phyloP scores from a whole-genome alignment of 805 yeast species.

The Yamadazyma scolyti region DNA sequence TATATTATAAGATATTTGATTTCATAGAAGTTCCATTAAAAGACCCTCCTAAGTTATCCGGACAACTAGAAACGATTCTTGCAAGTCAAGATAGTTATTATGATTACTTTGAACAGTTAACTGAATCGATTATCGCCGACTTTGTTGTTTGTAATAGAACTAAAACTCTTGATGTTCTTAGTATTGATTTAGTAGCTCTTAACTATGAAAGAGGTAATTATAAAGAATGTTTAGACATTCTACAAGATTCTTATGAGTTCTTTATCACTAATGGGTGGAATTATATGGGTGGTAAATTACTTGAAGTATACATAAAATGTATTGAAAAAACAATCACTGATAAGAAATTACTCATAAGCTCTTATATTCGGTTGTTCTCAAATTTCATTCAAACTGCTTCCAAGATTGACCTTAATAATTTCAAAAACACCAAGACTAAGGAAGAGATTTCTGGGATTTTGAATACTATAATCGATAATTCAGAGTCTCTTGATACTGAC shows the following conservation, averaged over 20 bases:
- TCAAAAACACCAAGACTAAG: slow-evolving; percentile 16
- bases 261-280: slow-evolving; percentile 75
- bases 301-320: slow-evolving; percentile 68
- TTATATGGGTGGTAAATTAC: slow-evolving; percentile 58
- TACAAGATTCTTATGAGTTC: slow-evolving; percentile 65
- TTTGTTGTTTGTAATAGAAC: slow-evolving; percentile 51
- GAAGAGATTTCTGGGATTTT: slow-evolving; percentile 13
- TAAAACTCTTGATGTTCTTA: slow-evolving; percentile 67
- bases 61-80: slow-evolving; percentile 1
- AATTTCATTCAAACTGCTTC: slow-evolving; percentile 16
- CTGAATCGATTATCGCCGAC: slow-evolving; percentile 53
- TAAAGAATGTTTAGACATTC: slow-evolving; percentile 55
- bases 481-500: no score
- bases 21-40: slow-evolving; percentile 21
- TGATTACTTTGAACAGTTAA: slow-evolving; percentile 43
- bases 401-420: slow-evolving; percentile 25
- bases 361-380: slow-evolving; percentile 40
- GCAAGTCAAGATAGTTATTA: slow-evolving; percentile 14
- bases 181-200: slow-evolving; percentile 74
- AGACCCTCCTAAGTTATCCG: slow-evolving; percentile 5
- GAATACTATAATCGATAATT: no score
- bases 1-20: slow-evolving; percentile 13
- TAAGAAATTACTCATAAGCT: slow-evolving; percentile 26
- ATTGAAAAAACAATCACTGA: slow-evolving; percentile 40
- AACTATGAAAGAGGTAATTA: slow-evolving; percentile 57